These are phyloP conservation scores for Yamadazyma sp. DNA, from an alignment of 805 yeast genomes.

Conservation along the genomic window DNA sequence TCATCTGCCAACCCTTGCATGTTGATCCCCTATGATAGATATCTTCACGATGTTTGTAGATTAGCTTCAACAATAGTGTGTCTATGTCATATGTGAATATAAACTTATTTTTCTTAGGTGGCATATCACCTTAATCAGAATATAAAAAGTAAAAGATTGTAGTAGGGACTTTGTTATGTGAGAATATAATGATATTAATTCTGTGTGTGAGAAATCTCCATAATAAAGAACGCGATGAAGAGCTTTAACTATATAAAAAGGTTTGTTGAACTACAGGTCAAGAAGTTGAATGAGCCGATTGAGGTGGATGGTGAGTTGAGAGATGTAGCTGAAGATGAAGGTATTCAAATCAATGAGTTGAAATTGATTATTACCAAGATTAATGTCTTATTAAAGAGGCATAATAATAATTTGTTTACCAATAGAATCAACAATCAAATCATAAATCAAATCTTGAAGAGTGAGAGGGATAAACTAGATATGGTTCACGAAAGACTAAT, in stretches of 20 bases:
- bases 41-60: slow-evolving; percentile 17
- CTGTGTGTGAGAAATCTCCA: background rate
- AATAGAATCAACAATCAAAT: slow-evolving; percentile 34
- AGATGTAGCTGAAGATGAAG: slow-evolving; percentile 11
- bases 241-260: slow-evolving; percentile 27
- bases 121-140: too few species aligned
- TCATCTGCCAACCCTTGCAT: slow-evolving; percentile 23
- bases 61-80: slow-evolving; percentile 17
- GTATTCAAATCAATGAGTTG: slow-evolving; percentile 8
- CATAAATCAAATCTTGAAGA: slow-evolving; percentile 32
- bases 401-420: slow-evolving; percentile 24
- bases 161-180: too few species aligned
- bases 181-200: too few species aligned
- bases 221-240: background rate
- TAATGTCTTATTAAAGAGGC: slow-evolving; percentile 18
- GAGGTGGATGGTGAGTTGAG: slow-evolving; percentile 16
- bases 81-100: slow-evolving; percentile 26
- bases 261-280: slow-evolving; percentile 32
- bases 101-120: slow-evolving; percentile 15
- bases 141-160: too few species aligned
- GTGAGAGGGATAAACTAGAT: slow-evolving; percentile 27
- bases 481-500: slow-evolving; percentile 26
- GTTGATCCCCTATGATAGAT: slow-evolving; percentile 26
- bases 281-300: slow-evolving; percentile 27
- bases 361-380: slow-evolving; percentile 11